Base-by-base conservation (phyloP, 2,329 filamentous ascomycete species). In the Ophiostoma tasmaniense region DNA sequence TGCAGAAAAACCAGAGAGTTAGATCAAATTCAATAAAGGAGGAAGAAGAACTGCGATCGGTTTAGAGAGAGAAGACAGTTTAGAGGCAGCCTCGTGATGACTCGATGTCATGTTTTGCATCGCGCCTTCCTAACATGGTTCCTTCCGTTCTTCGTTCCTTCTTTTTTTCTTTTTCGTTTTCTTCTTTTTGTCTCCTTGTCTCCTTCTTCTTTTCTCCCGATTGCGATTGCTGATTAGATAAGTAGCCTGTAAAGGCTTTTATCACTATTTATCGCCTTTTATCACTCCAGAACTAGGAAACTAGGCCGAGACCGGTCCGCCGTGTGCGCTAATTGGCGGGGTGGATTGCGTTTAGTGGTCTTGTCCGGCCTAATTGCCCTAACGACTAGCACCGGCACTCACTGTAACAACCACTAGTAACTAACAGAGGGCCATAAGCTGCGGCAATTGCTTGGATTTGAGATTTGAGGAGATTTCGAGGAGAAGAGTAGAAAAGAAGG, bases 261-360 rank as follows among this genome's bases (percentile, higher is more conserved):
- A 5, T 33, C 33, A 33, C 33, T 33, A 33, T 33, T 33, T 33
- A 33, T 33, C 17, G 42, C 42, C 17, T 45, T n/a, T 13, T 22
- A 55, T 33, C 30, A 33, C 30, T 33, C 33, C 50, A 22, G 7
- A 55, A 35, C 59, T 62, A 62, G 59, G 59, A 8, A 55, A 35
- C 59, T 62, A 62, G 59, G 59, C 59, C 59, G 59, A 62, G 59
- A 62, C 59, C 59, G 59, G 59, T 62, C 59, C 30, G 28, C 59
- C 20, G 59, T 20, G 13, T 30, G 59, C 59, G 59, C 59, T 62
- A 62, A 35, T 25, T 62, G 59, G 59, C 59, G 59, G 59, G 59
- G 59, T 35, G 59, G 50, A 45, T 45, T 55, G 35, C 33, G 11
- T 10, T 39, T 39, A 11, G 10, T 39, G 13, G 37, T 14, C 1